A percentile compares a stretch with the other conserved stretches of the same genome.
Evolutionary conservation across 805 yeast species (phyloP).

Genomic region (Ogataea glucozyma): DNA sequence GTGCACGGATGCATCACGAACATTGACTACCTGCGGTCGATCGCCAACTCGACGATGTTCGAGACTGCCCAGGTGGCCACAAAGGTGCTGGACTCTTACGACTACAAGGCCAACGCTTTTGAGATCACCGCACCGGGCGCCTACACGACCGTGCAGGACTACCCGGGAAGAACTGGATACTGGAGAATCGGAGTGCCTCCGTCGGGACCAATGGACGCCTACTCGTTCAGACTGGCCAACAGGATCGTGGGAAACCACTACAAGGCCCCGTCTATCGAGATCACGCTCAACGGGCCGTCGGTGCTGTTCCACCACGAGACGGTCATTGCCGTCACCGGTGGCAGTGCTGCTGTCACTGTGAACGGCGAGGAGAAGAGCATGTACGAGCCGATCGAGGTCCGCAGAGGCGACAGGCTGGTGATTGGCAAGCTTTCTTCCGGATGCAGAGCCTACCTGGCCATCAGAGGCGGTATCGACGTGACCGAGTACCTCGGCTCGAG

Average conservation of each 20-base stretch:
- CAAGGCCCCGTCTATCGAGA: slow-evolving; percentile 85
- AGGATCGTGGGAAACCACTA: slow-evolving; percentile 84
- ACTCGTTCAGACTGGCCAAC: slow-evolving; percentile 87
- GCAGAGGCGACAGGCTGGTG: slow-evolving; percentile 73
- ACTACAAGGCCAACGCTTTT: slow-evolving; percentile 78
- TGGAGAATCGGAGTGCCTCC: slow-evolving; percentile 98
- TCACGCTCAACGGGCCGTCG: slow-evolving; percentile 86
- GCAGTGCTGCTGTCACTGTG: slow-evolving; percentile 64
- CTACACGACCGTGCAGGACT: slow-evolving; percentile 94
- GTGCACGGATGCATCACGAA: slow-evolving; percentile 89
- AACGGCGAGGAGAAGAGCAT: slow-evolving; percentile 58
- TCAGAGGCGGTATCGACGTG: slow-evolving; percentile 92
- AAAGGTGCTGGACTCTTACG: slow-evolving; percentile 79
- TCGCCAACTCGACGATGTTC: slow-evolving; percentile 84
- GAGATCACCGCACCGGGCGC: slow-evolving; percentile 90
- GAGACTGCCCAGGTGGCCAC: slow-evolving; percentile 82
- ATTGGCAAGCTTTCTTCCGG: slow-evolving; percentile 83
- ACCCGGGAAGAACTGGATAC: slow-evolving; percentile 82
- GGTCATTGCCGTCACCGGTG: slow-evolving; percentile 85
- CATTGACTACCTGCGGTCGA: slow-evolving; percentile 82
- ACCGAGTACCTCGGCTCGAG: slow-evolving; percentile 94
- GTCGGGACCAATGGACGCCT: slow-evolving; percentile 97
- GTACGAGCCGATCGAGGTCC: slow-evolving; percentile 73
- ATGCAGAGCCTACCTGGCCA: slow-evolving; percentile 86
- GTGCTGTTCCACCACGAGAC: slow-evolving; percentile 80